These are phyloP conservation scores for Emericellopsis terricola DNA, from an alignment of 495 filamentous ascomycete genomes.

Conservation along the genomic window DNA sequence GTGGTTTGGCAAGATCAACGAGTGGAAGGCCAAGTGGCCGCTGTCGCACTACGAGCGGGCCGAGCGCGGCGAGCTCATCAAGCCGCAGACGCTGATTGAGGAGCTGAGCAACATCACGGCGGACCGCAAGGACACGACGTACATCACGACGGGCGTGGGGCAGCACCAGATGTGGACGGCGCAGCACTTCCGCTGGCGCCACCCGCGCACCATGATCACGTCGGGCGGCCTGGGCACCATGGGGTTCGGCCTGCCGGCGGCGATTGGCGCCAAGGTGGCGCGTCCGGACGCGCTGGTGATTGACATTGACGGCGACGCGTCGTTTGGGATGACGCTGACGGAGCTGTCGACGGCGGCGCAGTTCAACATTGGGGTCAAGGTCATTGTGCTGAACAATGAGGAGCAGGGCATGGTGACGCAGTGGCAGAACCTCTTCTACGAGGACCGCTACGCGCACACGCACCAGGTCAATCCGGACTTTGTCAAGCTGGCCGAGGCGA, in stretches of 20 bases:
- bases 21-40: conserved; percentile 77
- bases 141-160: conserved; percentile 83
- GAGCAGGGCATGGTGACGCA: conserved; percentile 96
- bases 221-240: conserved; percentile 89
- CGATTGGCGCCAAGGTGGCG: conserved; percentile 88
- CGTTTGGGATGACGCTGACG: conserved; percentile 91
- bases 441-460: conserved; percentile 80
- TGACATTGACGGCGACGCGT: conserved; percentile 90
- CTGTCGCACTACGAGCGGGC: conserved; percentile 57
- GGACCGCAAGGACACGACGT: conserved; percentile 54
- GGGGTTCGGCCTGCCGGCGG: conserved; percentile 83
- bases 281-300: conserved; percentile 71
- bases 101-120: conserved; percentile 60
- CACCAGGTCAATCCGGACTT: conserved; percentile 84
- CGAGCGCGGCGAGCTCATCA: conserved; percentile 52
- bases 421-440: conserved; percentile 87
- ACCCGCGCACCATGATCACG: conserved; percentile 76
- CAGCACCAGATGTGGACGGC: conserved; percentile 98
- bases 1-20: conserved; percentile 76
- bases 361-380: conserved; percentile 84
- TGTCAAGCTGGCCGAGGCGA: conserved; percentile 66
- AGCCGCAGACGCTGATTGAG: conserved; percentile 75
- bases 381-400: conserved; percentile 88
- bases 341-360: conserved; percentile 80
- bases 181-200: conserved; percentile 82